Evolutionary conservation across 2,329 filamentous ascomycete species (phyloP), one percentile per base, ranked within the genome.

Genomic region (Talaromyces sp.): DNA sequence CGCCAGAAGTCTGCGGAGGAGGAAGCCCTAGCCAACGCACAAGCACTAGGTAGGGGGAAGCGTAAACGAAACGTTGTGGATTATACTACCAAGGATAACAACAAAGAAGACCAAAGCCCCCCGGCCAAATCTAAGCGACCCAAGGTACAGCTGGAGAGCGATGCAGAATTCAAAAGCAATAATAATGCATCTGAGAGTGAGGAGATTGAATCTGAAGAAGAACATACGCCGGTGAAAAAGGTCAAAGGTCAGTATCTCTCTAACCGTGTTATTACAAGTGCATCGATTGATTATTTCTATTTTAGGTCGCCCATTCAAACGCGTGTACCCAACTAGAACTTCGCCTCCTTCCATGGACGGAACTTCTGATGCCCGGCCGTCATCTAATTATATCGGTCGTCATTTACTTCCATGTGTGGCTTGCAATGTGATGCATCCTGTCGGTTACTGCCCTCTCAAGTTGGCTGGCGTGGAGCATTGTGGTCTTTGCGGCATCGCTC

Each of bases 31-130:
- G 82, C 79, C 16, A 86, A 87, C 62, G 83, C 87, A 56, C 86
- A 96, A 72, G 85, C 85, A n/a, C 85, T 97, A 55, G 95, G 95
- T 10, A 87, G 95, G 63, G 95, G 95, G 44, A 91, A 91, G 65
- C 85, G 95, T 67, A 87, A 87, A 65, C 85, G 89, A 64, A 79
- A 81, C 66, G 82, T 85, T 75, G 75, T 80, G 62, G 66, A 70
- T 63, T 73, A 73, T 47, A 56, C 64, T 6, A 60, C 59, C 3
- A 36, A 60, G 23, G 61, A 57, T 44, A 60, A 63, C 18, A 64
- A 67, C 18, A 64, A 67, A 28, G 63, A 63, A 51, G 63, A 66
- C 23, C 59, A 54, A 9, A 30, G 40, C 5, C 61, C 59, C 42
- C 65, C 71, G 10, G 23, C 61, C 30, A 68, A 66, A 10, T 69